These are phyloP conservation scores for Xylaria palmicola DNA, from an alignment of 495 filamentous ascomycete genomes.

Conservation along the genomic window DNA sequence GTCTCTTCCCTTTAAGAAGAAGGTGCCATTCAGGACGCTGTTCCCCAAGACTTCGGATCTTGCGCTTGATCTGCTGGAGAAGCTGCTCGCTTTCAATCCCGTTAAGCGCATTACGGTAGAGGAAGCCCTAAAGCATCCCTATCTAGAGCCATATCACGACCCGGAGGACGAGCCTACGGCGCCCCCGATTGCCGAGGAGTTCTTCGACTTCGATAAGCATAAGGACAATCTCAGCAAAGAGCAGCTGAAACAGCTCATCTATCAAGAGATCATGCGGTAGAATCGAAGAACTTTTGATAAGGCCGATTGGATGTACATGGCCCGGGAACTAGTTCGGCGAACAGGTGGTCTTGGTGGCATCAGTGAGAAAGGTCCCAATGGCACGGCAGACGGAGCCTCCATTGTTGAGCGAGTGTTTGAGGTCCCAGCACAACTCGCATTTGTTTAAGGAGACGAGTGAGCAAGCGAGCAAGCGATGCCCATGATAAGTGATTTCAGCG, in stretches of 20 bases:
- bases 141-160: conserved; percentile 98
- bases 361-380: not conserved
- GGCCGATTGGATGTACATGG: not conserved
- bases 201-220: conserved; percentile 99
- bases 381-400: not conserved
- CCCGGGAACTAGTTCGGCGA: not conserved
- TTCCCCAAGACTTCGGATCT: conserved; percentile 96
- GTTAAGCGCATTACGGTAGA: conserved; percentile 98
- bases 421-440: not conserved
- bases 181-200: conserved; percentile 93
- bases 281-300: not conserved
- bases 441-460: not conserved
- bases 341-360: not conserved
- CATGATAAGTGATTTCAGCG: not conserved
- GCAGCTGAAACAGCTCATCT: conserved; percentile 95
- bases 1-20: conserved; percentile 99
- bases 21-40: conserved; percentile 94
- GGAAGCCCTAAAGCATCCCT: conserved; percentile 94
- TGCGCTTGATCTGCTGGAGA: conserved; percentile 91
- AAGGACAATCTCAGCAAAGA: conserved; percentile 99
- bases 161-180: conserved; percentile 98
- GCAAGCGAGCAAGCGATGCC: conserved; percentile 8
- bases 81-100: conserved; percentile 95
- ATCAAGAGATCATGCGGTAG: conserved; percentile 98
- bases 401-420: conserved; percentile 7